Percentiles rank a stretch among this genome's conserved stretches.
Evolutionary conservation across 495 filamentous ascomycete species (phyloP).

Genomic region (Durotheca rogersii): DNA sequence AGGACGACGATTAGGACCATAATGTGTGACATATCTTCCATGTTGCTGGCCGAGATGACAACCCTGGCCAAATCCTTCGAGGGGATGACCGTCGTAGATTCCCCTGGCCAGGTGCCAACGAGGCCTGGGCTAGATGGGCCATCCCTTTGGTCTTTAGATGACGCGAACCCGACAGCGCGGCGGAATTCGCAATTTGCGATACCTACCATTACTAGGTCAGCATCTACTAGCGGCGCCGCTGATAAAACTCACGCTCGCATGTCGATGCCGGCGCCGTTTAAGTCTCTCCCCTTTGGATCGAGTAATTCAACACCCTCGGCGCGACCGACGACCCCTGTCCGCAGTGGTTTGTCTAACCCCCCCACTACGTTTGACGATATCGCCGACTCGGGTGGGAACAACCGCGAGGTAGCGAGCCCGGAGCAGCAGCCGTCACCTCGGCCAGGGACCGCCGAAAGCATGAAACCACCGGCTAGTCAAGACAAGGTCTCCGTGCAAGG

Average conservation of each 20-base stretch:
- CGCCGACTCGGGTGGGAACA: slow-evolving; percentile 43
- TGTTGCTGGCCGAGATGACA: slow-evolving; percentile 83
- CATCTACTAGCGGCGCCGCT: slow-evolving; percentile 46
- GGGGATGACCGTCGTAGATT: slow-evolving; percentile 74
- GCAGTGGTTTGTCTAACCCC: slow-evolving; percentile 53
- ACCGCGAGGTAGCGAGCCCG: slow-evolving; percentile 33
- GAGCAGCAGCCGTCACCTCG: slow-evolving; percentile 36
- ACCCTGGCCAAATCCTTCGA: slow-evolving; percentile 83
- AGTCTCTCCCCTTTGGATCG: slow-evolving; percentile 37
- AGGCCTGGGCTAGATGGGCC: slow-evolving; percentile 37
- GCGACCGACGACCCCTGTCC: slow-evolving; percentile 55
- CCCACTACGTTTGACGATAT: slow-evolving; percentile 76
- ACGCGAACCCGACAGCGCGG: slow-evolving; percentile 40
- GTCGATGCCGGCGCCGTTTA: slow-evolving; percentile 63
- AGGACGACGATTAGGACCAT: slow-evolving; percentile 92
- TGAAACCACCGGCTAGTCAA: slow-evolving; percentile 57
- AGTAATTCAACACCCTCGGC: slow-evolving; percentile 51
- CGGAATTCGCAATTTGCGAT: slow-evolving; percentile 57
- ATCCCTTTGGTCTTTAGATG: slow-evolving; percentile 39
- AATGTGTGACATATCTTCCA: slow-evolving; percentile 85
- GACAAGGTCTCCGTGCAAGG: slow-evolving; percentile 83
- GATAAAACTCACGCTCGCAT: slow-evolving; percentile 63
- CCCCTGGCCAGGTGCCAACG: slow-evolving; percentile 55
- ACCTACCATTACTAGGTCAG: slow-evolving; percentile 45
- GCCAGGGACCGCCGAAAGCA: slow-evolving; percentile 38